Conservation (phyloP, 805 yeast genomes). For the Teunomyces tritomae region DNA sequence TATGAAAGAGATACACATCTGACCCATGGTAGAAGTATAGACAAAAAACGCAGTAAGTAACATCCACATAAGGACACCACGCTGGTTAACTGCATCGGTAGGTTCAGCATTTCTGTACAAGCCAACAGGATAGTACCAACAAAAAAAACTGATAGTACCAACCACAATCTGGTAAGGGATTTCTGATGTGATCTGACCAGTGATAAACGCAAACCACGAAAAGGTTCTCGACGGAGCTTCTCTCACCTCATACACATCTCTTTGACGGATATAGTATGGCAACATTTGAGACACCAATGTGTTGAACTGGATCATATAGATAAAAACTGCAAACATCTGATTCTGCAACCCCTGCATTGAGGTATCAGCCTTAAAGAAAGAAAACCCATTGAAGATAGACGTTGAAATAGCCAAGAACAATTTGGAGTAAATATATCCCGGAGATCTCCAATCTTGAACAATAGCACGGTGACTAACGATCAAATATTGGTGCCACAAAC, state of each 20-base stretch:
- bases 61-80: slow-evolving; percentile 60
- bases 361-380: slow-evolving; percentile 62
- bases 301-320: slow-evolving; percentile 57
- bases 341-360: slow-evolving; percentile 44
- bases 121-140: slow-evolving; percentile 29
- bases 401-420: slow-evolving; percentile 51
- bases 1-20: slow-evolving; percentile 55
- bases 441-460: slow-evolving; percentile 34
- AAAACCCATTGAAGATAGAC: slow-evolving; percentile 67
- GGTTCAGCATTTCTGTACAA: slow-evolving; percentile 47
- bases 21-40: slow-evolving; percentile 58
- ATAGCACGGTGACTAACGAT: slow-evolving; percentile 31
- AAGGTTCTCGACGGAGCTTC: slow-evolving; percentile 73
- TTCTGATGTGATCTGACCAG: slow-evolving; percentile 63
- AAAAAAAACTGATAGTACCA: slow-evolving; percentile 68
- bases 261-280: slow-evolving; percentile 53
- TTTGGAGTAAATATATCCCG: slow-evolving; percentile 52
- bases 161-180: slow-evolving; percentile 59
- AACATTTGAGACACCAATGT: slow-evolving; percentile 61
- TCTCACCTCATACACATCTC: slow-evolving; percentile 68
- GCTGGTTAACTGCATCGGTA: slow-evolving; percentile 48
- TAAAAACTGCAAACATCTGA: slow-evolving; percentile 74
- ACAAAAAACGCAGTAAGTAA: slow-evolving; percentile 43
- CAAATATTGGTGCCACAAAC: slow-evolving; percentile 22
- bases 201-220: slow-evolving; percentile 60